These are phyloP conservation scores for Ogataea dorogensis DNA, from an alignment of 805 yeast genomes.

Conservation along the genomic window DNA sequence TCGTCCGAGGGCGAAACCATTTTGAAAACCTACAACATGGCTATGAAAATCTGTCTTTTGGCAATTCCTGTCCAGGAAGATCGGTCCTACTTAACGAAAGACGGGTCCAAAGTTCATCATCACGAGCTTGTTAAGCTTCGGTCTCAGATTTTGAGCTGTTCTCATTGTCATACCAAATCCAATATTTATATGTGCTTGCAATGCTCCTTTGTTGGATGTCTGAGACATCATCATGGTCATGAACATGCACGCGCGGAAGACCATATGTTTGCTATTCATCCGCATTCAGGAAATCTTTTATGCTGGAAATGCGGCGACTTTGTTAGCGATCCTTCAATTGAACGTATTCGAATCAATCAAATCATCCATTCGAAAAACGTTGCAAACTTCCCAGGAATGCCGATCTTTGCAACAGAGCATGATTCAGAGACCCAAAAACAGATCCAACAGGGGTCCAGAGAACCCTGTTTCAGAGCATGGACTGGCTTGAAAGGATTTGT, in stretches of 20 bases:
- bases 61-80: conserved; percentile 18
- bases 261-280: conserved; percentile 63
- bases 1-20: conserved; percentile 51
- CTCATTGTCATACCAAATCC: conserved; percentile 45
- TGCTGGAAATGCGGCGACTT: conserved; percentile 80
- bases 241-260: conserved; percentile 46
- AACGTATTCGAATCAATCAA: conserved; percentile 43
- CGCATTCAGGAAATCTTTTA: conserved; percentile 63
- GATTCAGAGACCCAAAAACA: conserved; percentile 25
- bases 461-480: conserved; percentile 54
- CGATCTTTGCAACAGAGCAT: conserved; percentile 30
- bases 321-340: conserved; percentile 59
- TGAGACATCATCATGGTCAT: conserved; percentile 46
- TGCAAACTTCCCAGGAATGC: conserved; percentile 31
- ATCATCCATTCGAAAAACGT: conserved; percentile 23
- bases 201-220: conserved; percentile 76
- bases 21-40: conserved; percentile 49
- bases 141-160: conserved; percentile 47
- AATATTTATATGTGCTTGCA: conserved; percentile 64
- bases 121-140: conserved; percentile 41
- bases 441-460: conserved; percentile 34
- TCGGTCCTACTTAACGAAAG: conserved; percentile 30
- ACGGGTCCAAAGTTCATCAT: conserved; percentile 40
- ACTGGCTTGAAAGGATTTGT: conserved; percentile 87
- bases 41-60: conserved; percentile 43